Evolutionary conservation across 176 grass and related monocot genomes (phyloP).

Genomic region (Carex pumila): DNA sequence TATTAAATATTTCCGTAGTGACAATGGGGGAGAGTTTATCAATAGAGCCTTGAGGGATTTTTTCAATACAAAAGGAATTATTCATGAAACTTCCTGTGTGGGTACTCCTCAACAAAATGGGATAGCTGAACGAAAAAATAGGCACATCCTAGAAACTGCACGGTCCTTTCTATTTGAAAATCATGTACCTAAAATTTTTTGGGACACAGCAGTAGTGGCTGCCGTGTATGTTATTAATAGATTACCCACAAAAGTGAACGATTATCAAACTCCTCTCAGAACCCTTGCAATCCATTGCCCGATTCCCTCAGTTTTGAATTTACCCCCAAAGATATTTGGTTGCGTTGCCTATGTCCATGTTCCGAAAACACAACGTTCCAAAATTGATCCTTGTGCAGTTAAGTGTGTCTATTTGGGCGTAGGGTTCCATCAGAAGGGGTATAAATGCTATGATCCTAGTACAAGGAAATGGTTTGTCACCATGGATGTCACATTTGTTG

Average conservation of each 20-base stretch:
- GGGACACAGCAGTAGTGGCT: background rate
- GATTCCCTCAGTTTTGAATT: background rate
- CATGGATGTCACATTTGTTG: background rate
- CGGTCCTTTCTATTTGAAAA: background rate
- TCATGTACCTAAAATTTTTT: background rate
- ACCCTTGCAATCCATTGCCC: background rate
- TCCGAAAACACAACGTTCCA: background rate
- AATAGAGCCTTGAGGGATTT: no score
- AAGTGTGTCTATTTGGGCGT: background rate
- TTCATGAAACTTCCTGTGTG: no score
- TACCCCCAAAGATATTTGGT: background rate
- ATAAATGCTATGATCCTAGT: background rate
- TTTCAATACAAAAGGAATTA: no score
- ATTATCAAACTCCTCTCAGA: no score
- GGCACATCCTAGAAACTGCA: background rate
- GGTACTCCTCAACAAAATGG: background rate
- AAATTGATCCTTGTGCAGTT: background rate
- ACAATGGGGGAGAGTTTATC: no score
- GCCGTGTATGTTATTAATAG: background rate
- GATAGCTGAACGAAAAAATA: background rate
- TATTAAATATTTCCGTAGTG: no score
- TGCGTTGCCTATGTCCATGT: background rate
- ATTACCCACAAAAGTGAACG: no score
- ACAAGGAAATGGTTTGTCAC: background rate
- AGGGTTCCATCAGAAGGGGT: background rate